Evolutionary conservation across 2,329 filamentous ascomycete genomes (phyloP).

Genomic region (Fragosphaeria purpurea): DNA sequence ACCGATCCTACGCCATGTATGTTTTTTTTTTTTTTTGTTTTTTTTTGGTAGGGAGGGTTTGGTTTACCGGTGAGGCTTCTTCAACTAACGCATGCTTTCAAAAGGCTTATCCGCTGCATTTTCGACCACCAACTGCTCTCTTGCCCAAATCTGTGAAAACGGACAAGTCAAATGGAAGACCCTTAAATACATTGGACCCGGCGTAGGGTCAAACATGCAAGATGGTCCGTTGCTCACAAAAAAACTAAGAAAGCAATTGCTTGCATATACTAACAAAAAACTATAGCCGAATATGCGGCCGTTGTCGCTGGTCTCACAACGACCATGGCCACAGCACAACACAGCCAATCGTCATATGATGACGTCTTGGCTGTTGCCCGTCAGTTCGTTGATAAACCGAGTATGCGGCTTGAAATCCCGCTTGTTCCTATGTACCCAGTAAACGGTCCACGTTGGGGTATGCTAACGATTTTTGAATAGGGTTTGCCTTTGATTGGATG

Average conservation of each 20-base stretch:
- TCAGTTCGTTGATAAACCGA: constrained; percentile 30
- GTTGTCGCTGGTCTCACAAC: constrained; percentile 53
- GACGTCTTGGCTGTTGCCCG: constrained; percentile 63
- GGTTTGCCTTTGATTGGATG: constrained; percentile 53
- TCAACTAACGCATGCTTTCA: not conserved
- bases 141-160: constrained; percentile 48
- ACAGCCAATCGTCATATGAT: constrained; percentile 47
- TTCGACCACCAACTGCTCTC: constrained; percentile 50
- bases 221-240: constrained; percentile 30
- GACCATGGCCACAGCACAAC: constrained; percentile 35
- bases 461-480: constrained; percentile 22
- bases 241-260: no score
- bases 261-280: constrained; percentile 6
- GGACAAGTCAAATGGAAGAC: constrained; percentile 49
- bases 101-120: constrained; percentile 49
- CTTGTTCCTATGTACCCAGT: no score
- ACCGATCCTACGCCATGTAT: constrained; percentile 40
- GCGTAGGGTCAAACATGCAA: constrained; percentile 37
- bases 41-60: not conserved
- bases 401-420: constrained; percentile 15
- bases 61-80: not conserved
- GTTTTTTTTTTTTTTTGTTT: not conserved
- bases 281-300: constrained; percentile 42
- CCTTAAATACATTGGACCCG: constrained; percentile 38
- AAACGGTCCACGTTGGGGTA: no score